A percentile compares a stretch with the other conserved stretches of the same genome.
Evolutionary conservation across 2,329 filamentous ascomycete species (phyloP).

Genomic region (Pyrenochaeta sp.): DNA sequence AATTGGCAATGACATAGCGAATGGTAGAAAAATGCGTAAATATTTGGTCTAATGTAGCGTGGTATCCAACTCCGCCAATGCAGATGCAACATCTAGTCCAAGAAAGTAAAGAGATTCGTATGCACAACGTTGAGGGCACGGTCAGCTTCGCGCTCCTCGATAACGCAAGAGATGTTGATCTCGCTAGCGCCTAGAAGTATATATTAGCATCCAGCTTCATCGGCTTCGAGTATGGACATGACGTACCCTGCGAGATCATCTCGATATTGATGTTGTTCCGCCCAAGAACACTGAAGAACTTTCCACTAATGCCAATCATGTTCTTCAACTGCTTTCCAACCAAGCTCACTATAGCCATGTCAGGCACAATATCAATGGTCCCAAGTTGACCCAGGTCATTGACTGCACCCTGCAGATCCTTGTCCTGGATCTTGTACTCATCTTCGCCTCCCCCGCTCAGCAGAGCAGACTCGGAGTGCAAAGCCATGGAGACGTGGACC

Average conservation of each 20-base stretch:
- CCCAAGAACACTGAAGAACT: slow-evolving; percentile 93
- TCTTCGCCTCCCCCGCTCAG: slow-evolving; percentile 57
- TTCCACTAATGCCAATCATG: slow-evolving; percentile 89
- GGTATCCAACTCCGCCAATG: slow-evolving; percentile 39
- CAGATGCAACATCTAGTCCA: slow-evolving; percentile 66
- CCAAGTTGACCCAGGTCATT: slow-evolving; percentile 81
- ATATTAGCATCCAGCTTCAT: slow-evolving; percentile 1
- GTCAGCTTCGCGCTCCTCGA: slow-evolving; percentile 88
- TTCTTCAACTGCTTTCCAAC: slow-evolving; percentile 98
- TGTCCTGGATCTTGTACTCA: slow-evolving; percentile 58
- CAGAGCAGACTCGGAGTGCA: slow-evolving; percentile 77
- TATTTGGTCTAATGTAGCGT: slow-evolving; percentile 26
- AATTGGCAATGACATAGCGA: background rate
- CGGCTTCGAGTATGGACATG: accelerated
- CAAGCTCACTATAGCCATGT: slow-evolving; percentile 95
- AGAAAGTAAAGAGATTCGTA: slow-evolving; percentile 94
- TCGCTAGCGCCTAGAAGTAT: slow-evolving; percentile 80
- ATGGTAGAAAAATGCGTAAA: background rate
- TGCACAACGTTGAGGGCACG: slow-evolving; percentile 96
- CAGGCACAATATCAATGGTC: slow-evolving; percentile 85
- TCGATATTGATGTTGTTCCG: slow-evolving; percentile 96
- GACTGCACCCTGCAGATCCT: slow-evolving; percentile 62
- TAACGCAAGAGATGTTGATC: slow-evolving; percentile 99
- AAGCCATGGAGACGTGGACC: slow-evolving; percentile 96
- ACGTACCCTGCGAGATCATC: slow-evolving; percentile 96